Base-by-base conservation (phyloP, 106 monocot species). In the Cymbidium sinense region DNA sequence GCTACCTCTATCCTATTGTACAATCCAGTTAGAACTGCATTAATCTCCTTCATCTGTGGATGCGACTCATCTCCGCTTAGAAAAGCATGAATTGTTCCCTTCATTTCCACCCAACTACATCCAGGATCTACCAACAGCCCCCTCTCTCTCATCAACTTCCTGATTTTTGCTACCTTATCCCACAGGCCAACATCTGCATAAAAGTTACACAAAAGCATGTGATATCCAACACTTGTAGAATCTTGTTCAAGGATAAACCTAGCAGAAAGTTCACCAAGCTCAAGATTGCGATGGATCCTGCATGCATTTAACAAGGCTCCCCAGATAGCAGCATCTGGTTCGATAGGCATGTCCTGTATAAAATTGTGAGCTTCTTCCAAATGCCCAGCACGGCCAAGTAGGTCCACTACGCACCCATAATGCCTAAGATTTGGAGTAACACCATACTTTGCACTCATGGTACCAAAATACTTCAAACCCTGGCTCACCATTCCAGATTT, bases 371-470 rank as follows among this genome's bases (percentile, higher is more conserved):
- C 98, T 79, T 94, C 84, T 61, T 85, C 82, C 67, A 98, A 84
- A 51, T 33, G 75, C 15, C 98, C 98, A 1, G 84, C 85, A 12
- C 92, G 91, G 30, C 89, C 82, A 50, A 94, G 82, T 50, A 98
- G 86, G 76, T 98, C 94, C 61, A 98, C 98, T 85, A 94, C 85
- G 83, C 92, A 98, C 39, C 91, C 87, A 86, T 92, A 98, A 47
- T 98, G 98, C 75, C 75, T 86, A 4, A 92, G 81, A 78, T 90
- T 92, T 13, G 92, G 98, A 27, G 58, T 77, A 27, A 98, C 77
- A 0, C 31, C 82, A 55, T 87, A 88, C 15, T 92, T 78, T 10
- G 75, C 8, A 0, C 50, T 52, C 88, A 94, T 94, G 50, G 20
- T 70, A 11, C 77, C 74, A 75, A 94, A 98, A 79, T 69, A 88